Percentiles rank a stretch among this genome's conserved stretches.
Conservation (phyloP, 2,329 filamentous ascomycete genomes). For the Stromatinia cepivora region DNA sequence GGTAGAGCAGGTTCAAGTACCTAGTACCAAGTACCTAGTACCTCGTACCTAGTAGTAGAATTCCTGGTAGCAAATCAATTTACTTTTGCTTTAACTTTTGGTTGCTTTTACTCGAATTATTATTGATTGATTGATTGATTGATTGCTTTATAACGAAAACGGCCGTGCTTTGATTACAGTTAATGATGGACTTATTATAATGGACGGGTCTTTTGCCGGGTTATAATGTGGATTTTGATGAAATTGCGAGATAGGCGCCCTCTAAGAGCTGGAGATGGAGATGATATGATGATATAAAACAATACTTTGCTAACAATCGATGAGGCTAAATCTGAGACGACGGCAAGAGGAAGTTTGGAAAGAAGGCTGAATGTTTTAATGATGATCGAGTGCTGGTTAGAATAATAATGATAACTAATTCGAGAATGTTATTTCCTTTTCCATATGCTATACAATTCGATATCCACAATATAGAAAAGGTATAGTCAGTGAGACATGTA, state of each 20-base stretch:
- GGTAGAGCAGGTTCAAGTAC: no score
- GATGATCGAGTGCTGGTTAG: background rate
- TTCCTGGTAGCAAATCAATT: background rate
- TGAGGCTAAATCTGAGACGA: background rate
- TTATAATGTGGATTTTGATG: background rate
- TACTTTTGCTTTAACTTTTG: background rate
- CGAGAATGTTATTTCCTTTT: background rate
- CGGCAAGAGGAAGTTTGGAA: no score
- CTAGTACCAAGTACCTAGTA: no score
- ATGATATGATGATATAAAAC: background rate
- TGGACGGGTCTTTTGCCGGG: background rate
- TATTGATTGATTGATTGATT: background rate
- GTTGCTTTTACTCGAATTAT: background rate
- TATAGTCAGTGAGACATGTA: background rate
- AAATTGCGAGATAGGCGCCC: conserved; percentile 4
- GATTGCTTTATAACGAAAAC: background rate
- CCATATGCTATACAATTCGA: background rate
- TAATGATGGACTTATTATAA: background rate
- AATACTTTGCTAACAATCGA: background rate
- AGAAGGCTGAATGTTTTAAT: background rate
- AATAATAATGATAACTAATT: background rate
- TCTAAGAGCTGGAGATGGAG: background rate
- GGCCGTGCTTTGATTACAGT: background rate
- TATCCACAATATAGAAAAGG: background rate
- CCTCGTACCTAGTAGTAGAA: no score